Evolutionary conservation across 129 eudicot genomes (phyloP), one percentile per base, ranked within the genome.

Genomic region (Escallonia herrerae): DNA sequence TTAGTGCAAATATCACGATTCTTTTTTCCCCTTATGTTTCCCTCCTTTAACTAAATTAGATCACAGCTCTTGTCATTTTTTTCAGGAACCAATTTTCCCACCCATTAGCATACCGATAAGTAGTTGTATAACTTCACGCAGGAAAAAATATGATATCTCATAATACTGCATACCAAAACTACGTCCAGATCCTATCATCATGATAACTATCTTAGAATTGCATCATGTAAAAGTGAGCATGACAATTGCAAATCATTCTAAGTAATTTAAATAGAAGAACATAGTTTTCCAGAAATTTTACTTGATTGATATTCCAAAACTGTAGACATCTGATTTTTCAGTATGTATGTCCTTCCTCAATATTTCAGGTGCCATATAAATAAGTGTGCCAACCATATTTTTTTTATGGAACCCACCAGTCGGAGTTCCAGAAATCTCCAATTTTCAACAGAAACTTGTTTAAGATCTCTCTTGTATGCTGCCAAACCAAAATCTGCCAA

Each of bases 351-450:
- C 95, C 81, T 89, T 93, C 70, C 67, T 81, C 84, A 93, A 77
- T 65, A 93, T 81, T 80, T 93, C 96, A 58, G 99, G 99, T 71
- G 99, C 95, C 99, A 93, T 89, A 76, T 93, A 93, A 51, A 93
- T 93, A 49, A 93, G 87, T 40, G 99, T 93, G 60, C 99, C 99
- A n/a, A 89, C 99, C 99, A 93, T 93, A 71, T 93, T 89, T 61
- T 89, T 89, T 52, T 93, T 89, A 85, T 93, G 87, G 76, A 93
- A 93, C 60, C 99, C 96, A 43, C 96, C 99, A 10, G 96, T 93
- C 74, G 99, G 99, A 76, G 86, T 93, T 44, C 99, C 99, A 73
- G 96, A 89, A 60, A 86, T 74, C 72, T 82, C 99, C 99, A 93
- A 53, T 78, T 93, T 75, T 66, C 70, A 7, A 51, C 5, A 43